These are phyloP conservation scores for Biscogniauxia mediterranea DNA, from an alignment of 2,329 filamentous ascomycete species.

Conservation along the genomic window DNA sequence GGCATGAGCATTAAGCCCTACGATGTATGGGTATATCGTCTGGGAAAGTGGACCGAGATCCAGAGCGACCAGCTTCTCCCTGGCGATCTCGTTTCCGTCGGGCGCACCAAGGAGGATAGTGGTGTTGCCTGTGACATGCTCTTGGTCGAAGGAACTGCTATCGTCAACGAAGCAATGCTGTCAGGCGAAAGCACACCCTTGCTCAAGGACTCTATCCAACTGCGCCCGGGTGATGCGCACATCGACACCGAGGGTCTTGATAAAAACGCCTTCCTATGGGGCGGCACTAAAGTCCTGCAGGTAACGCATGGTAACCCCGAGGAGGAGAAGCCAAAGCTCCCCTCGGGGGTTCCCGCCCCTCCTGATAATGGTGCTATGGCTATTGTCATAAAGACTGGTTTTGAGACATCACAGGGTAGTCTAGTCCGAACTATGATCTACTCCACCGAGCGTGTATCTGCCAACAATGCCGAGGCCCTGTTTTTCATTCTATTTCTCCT, in stretches of 20 bases:
- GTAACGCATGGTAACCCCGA: conserved; percentile 82
- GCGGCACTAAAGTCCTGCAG: conserved; percentile 95
- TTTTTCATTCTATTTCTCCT: conserved; percentile 96
- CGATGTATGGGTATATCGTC: conserved; percentile 84
- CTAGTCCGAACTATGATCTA: conserved; percentile 99
- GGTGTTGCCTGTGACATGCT: conserved; percentile 98
- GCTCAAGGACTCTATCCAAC: conserved; percentile 91
- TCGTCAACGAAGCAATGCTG: conserved; percentile 99
- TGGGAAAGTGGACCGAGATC: conserved; percentile 84
- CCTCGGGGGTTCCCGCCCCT: conserved; percentile 75
- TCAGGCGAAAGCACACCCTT: conserved; percentile 97
- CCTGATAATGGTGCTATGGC: conserved; percentile 94
- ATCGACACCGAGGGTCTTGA: conserved; percentile 90
- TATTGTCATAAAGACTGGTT: conserved; percentile 94
- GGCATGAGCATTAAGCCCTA: conserved; percentile 99
- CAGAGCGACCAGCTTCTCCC: conserved; percentile 90
- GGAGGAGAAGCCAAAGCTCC: conserved; percentile 68
- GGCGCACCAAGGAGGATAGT: conserved; percentile 92
- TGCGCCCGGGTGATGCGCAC: conserved; percentile 75
- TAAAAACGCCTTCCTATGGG: conserved; percentile 95
- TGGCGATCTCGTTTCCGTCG: conserved; percentile 88
- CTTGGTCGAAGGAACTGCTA: conserved; percentile 88
- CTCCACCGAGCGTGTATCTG: conserved; percentile 97
- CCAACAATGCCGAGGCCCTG: conserved; percentile 94
- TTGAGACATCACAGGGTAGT: conserved; percentile 97